Evolutionary conservation across 345 rosid genomes (phyloP).

Genomic region (Bruguiera parviflora): DNA sequence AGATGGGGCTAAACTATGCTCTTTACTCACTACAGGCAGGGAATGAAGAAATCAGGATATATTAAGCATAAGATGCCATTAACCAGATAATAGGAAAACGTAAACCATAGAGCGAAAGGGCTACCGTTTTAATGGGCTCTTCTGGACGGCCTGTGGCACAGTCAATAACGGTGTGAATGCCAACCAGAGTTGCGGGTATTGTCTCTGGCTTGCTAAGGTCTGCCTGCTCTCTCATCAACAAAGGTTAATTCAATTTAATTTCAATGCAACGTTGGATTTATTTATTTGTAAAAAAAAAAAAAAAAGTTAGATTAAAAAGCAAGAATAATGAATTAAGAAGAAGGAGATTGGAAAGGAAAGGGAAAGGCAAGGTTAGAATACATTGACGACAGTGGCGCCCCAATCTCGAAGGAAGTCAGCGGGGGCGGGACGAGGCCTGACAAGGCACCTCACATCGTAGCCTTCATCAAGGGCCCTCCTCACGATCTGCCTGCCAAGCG

Average conservation of each 20-base stretch:
- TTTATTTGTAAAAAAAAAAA: background rate
- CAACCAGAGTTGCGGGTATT: slow-evolving; percentile 87
- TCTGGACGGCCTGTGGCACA: slow-evolving; percentile 99
- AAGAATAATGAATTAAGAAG: background rate
- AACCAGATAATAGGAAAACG: background rate
- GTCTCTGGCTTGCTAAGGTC: slow-evolving; percentile 94
- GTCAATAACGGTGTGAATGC: slow-evolving; percentile 84
- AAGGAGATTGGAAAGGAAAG: background rate
- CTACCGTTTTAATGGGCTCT: slow-evolving; percentile 90
- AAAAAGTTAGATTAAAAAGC: background rate
- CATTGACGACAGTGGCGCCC: slow-evolving; percentile 96
- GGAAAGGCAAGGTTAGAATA: slow-evolving; percentile 13
- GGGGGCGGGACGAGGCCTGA: slow-evolving; percentile 87
- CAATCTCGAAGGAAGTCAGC: slow-evolving; percentile 96
- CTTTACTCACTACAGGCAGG: background rate
- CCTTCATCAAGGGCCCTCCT: slow-evolving; percentile 92
- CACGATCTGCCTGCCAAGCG: slow-evolving; percentile 87
- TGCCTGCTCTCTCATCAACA: slow-evolving; percentile 50
- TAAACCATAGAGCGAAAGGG: background rate
- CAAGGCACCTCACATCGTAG: slow-evolving; percentile 85
- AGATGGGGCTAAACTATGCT: background rate
- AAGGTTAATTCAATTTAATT: background rate
- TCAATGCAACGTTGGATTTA: background rate
- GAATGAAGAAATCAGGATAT: background rate
- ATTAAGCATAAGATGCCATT: background rate